Evolutionary conservation across 305 asterid species (phyloP).

Genomic region (Solanum hybrid): DNA sequence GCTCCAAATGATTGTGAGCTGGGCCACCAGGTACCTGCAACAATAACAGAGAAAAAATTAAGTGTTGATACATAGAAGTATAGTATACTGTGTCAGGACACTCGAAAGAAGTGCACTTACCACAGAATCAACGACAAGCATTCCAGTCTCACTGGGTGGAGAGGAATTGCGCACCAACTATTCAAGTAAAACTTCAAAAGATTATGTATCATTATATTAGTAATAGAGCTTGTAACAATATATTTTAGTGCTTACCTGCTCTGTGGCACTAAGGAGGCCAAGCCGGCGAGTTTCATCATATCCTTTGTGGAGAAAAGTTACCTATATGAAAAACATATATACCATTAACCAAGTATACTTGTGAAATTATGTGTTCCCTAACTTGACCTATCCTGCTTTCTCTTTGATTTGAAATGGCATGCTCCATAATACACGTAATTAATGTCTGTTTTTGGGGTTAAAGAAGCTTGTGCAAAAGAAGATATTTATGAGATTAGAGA

Average conservation of each 20-base stretch:
- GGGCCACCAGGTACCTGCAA: conserved; percentile 97
- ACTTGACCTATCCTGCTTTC: background rate
- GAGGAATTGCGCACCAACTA: conserved; percentile 90
- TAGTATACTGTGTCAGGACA: background rate
- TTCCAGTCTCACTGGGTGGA: conserved; percentile 90
- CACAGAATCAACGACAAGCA: conserved; percentile 99
- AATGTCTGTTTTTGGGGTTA: background rate
- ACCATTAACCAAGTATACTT: background rate
- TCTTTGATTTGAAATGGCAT: background rate
- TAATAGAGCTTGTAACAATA: conserved; percentile 2
- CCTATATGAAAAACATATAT: conserved; percentile 34
- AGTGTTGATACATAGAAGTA: background rate
- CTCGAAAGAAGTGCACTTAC: conserved; percentile 37
- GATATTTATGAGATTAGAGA: background rate
- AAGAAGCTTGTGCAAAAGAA: background rate
- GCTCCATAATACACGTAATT: background rate
- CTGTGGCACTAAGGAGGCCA: conserved; percentile 84
- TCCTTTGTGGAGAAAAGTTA: conserved; percentile 92
- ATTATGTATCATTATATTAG: background rate
- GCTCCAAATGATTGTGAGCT: conserved; percentile 86
- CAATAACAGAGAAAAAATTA: conserved; percentile 7
- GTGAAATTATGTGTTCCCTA: background rate
- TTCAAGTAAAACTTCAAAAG: conserved; percentile 11
- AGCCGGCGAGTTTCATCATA: conserved; percentile 97
- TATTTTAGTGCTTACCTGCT: conserved; percentile 45